Base-by-base conservation (phyloP, 768 basidiomycete species). In the Jaapia argillacea region DNA sequence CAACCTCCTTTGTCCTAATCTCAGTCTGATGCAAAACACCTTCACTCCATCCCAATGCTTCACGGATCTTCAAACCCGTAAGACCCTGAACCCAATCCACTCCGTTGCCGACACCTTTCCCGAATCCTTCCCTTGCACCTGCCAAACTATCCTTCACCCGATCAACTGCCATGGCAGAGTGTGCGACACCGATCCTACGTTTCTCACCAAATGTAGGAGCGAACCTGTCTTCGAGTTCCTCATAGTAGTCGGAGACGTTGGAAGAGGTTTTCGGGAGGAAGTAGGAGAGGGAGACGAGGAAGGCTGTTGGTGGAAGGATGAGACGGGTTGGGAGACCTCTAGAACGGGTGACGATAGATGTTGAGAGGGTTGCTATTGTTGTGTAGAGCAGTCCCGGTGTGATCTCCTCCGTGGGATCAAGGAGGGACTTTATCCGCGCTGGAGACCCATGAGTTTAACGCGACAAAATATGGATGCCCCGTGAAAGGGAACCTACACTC, bases 341-440 rank as follows among this genome's bases (percentile, higher is more conserved):
- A 51, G 83, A 85, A 35, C 92, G 82, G 0, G 85, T 77, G 44
- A 97, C 52, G 53, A 98, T 82, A 45, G 91, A 91, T 1, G 86
- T 89, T 3, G 86, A 84, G 39, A 98, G 78, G 12, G 89, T 79
- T 2, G 89, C 80, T 40, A 98, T 74, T 40, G 90, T 88, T 37
- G 88, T 83, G 67, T 94, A 97, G 43, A 97, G 79, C 4, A 85
- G 55, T n/a, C 86, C 89, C 1, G 93, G 93, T 6, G 82, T 90
- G 23, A 96, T 75, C 1, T 81, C 69, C 63, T 97, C 94, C 42
- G 83, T 70, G 0, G 80, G 73, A 0, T 88, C 81, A 12, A 90
- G 64, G 52, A 98, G 75, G 4, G 82, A 75, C 60, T 91, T 91
- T 24, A 97, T 67, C 49, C 89, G 81, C 46, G 69, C 92, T 94